Base-by-base conservation (phyloP, 176 grass and related monocot species). In the Areca catechu region DNA sequence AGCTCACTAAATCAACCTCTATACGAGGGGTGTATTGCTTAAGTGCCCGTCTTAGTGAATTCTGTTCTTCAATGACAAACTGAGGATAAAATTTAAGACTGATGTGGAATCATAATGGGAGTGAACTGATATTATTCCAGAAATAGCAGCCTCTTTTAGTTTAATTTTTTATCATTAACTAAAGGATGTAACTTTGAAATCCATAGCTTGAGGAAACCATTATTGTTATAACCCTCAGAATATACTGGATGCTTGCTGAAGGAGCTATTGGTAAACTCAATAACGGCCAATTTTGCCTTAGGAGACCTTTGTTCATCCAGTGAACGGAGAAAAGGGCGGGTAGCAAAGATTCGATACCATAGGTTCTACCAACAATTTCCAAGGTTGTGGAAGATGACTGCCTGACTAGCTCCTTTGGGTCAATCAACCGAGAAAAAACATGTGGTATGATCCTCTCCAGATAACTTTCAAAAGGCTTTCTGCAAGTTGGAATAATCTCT, bases 1-100 rank as follows among this genome's bases (percentile, higher is more conserved):
- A 92, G 82, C 85, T 98, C 71, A 98, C 88, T 58, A 98, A 74
- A 85, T 98, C 93, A 82, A 98, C 93, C 71, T 98, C 93, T 56
- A 98, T 92, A 77, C 87, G 77, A 50, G 93, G 87, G 29, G 93
- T 98, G 59, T 88, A 85, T 62, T 92, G 88, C 78, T 89, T 98
- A 61, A 98, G 71, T 27, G 93, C 93, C 75, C 93, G 76, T 60
- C 93, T 91, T 58, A 98, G 69, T 19, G 67, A 66, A 62, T 98
- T 98, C 69, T 98, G 93, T 51, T 98, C 93, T 72, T 98, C 93
- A 57, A 98, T 37, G 93, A 88, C 12, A 98, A 77, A 75, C 75
- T 92, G 24, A 98, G 76, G 66, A 98, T 98, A 85, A 98, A 98
- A 69, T 98, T 98, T 75, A 98, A 75, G 67, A 92, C 93, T 67